These are phyloP conservation scores for Echinosophora koreensis DNA, from an alignment of 306 rosid species.

Conservation along the genomic window DNA sequence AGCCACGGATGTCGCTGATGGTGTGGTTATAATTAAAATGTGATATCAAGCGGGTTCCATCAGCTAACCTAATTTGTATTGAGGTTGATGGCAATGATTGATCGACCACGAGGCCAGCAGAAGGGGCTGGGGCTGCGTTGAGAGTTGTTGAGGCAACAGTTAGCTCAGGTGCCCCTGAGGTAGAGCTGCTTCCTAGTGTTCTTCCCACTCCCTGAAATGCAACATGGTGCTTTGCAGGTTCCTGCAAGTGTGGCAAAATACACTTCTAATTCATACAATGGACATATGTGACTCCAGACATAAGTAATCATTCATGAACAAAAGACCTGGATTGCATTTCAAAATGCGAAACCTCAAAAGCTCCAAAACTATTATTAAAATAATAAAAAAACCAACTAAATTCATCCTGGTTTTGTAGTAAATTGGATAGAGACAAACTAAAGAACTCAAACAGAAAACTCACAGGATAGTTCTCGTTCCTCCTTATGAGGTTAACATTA, in stretches of 20 bases:
- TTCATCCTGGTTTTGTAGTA: slow-evolving; percentile 2
- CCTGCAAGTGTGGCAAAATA: slow-evolving; percentile 58
- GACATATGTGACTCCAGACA: neutral
- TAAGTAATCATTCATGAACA: slow-evolving; percentile 19
- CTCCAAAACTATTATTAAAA: slow-evolving; percentile 5
- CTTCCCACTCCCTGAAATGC: slow-evolving; percentile 95
- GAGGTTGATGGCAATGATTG: slow-evolving; percentile 80
- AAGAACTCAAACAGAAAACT: slow-evolving; percentile 54
- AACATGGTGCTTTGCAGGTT: slow-evolving; percentile 68
- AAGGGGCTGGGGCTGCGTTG: slow-evolving; percentile 57
- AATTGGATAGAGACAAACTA: slow-evolving; percentile 37
- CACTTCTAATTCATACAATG: slow-evolving; percentile 1
- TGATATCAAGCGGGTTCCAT: slow-evolving; percentile 86
- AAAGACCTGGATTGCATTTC: neutral
- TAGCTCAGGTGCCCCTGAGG: slow-evolving; percentile 60
- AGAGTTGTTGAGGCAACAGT: slow-evolving; percentile 46
- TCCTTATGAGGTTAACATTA: slow-evolving; percentile 86
- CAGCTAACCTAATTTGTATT: slow-evolving; percentile 89
- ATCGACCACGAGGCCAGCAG: slow-evolving; percentile 68
- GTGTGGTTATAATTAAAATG: slow-evolving; percentile 77
- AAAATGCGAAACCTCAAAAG: slow-evolving; percentile 29
- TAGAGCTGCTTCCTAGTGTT: slow-evolving; percentile 89
- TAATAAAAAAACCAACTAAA: slow-evolving; percentile 6
- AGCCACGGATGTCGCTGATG: slow-evolving; percentile 67
- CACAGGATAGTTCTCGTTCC: slow-evolving; percentile 83